These are phyloP conservation scores for Trichoderma orchidacearum DNA, from an alignment of 495 filamentous ascomycete genomes.

Conservation along the genomic window DNA sequence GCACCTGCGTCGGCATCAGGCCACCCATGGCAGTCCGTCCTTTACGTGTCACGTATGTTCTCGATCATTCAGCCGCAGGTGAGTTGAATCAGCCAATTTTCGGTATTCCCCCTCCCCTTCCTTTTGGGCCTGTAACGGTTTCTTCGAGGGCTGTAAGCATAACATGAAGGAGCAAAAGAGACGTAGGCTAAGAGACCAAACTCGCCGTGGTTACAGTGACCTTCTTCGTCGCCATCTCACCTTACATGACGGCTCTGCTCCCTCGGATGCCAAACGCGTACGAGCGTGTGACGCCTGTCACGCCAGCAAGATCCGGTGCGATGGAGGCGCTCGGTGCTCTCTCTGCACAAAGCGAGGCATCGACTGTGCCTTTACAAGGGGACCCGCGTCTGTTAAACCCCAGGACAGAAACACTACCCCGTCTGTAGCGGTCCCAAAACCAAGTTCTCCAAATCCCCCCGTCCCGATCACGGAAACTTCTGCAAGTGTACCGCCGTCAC, in stretches of 20 bases:
- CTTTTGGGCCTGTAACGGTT: not conserved
- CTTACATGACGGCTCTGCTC: not conserved
- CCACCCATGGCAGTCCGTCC: conserved; percentile 7
- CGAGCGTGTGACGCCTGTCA: conserved; percentile 15
- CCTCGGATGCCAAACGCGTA: not conserved
- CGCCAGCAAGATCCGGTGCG: conserved; percentile 14
- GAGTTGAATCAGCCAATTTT: not conserved
- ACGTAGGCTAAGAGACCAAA: not conserved
- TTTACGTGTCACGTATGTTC: conserved; percentile 11
- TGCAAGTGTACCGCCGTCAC: not conserved
- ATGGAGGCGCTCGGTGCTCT: conserved; percentile 12
- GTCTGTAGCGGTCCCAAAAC: not conserved
- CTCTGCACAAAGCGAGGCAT: conserved; percentile 10
- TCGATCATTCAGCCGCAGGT: conserved; percentile 12
- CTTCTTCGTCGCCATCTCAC: conserved; percentile 6
- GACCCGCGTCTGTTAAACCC: not conserved
- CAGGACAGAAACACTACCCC: not conserved
- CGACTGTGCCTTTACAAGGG: conserved; percentile 10
- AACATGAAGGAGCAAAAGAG: not conserved
- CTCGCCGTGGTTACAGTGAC: not conserved
- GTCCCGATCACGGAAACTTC: not conserved
- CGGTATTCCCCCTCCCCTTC: not conserved
- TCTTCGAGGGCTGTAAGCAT: not conserved
- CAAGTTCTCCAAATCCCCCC: not conserved
- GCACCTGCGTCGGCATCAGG: conserved; percentile 15